These are phyloP conservation scores for Grosmannia penicillata DNA, from an alignment of 2,329 filamentous ascomycete species.

Conservation along the genomic window DNA sequence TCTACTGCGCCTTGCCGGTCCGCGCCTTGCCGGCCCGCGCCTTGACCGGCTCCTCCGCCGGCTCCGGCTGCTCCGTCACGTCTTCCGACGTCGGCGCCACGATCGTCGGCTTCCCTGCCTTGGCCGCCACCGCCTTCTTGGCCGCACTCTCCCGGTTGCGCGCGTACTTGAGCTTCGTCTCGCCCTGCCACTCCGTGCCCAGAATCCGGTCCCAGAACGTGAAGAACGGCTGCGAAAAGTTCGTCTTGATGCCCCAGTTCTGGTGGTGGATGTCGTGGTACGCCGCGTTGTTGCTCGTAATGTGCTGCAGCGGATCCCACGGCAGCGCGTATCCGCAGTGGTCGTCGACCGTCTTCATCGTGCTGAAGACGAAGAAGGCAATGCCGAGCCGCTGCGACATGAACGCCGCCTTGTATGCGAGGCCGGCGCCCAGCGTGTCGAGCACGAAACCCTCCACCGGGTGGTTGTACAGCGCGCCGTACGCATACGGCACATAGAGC, in stretches of 20 bases:
- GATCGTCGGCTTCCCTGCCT: not conserved
- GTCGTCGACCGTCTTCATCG: slow-evolving; percentile 93
- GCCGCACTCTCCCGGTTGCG: slow-evolving; percentile 25
- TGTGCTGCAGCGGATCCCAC: slow-evolving; percentile 82
- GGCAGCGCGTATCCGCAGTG: slow-evolving; percentile 95
- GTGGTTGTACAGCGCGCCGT: slow-evolving; percentile 93
- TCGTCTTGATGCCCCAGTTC: slow-evolving; percentile 96
- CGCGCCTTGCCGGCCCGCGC: not conserved
- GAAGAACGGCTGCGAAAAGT: slow-evolving; percentile 85
- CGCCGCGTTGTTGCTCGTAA: slow-evolving; percentile 87
- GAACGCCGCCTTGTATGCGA: slow-evolving; percentile 67
- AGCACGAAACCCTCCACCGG: slow-evolving; percentile 86
- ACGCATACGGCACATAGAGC: slow-evolving; percentile 94
- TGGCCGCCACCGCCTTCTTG: slow-evolving; percentile 14
- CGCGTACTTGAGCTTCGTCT: slow-evolving; percentile 27
- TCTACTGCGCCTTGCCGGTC: slow-evolving; percentile 1
- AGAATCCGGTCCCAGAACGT: slow-evolving; percentile 84
- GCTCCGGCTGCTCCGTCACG: not conserved
- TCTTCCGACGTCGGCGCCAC: not conserved
- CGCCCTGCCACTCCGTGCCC: slow-evolving; percentile 70
- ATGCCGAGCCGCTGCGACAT: slow-evolving; percentile 82
- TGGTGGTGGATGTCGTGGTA: slow-evolving; percentile 99
- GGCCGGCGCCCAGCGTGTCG: slow-evolving; percentile 74
- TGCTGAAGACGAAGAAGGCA: slow-evolving; percentile 76
- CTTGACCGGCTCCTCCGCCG: not conserved